These are phyloP conservation scores for Fusarium sp. DNA, from an alignment of 2,329 filamentous ascomycete genomes.

Conservation along the genomic window DNA sequence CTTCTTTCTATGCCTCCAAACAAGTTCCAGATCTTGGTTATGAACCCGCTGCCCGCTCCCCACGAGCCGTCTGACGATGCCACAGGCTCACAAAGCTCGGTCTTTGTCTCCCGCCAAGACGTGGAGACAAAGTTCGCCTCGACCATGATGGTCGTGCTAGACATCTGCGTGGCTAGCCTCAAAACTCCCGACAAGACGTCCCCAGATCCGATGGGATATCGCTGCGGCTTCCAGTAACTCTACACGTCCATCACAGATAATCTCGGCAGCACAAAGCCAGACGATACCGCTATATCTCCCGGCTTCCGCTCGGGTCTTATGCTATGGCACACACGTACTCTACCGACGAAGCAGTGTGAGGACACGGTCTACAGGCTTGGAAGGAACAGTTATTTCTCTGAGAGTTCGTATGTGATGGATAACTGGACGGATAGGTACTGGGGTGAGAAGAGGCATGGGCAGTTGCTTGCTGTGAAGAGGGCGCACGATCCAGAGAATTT, in stretches of 20 bases:
- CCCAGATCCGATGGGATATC: neutral
- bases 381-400: neutral
- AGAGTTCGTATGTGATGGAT: conserved; percentile 10
- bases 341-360: neutral
- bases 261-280: neutral
- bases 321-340: neutral
- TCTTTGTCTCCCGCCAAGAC: neutral
- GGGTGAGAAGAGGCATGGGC: neutral
- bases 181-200: neutral
- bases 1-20: neutral
- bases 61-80: neutral
- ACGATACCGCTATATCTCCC: neutral
- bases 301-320: neutral
- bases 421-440: conserved; percentile 5
- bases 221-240: conserved; percentile 4
- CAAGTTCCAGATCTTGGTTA: neutral
- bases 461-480: neutral
- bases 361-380: conserved; percentile 7
- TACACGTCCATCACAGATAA: neutral
- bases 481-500: neutral
- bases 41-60: neutral
- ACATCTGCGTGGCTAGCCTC: neutral
- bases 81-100: conserved; percentile 2
- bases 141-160: conserved; percentile 3
- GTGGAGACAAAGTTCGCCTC: neutral